Conservation (phyloP, 306 rosid genomes). For the Acacia acuminata region DNA sequence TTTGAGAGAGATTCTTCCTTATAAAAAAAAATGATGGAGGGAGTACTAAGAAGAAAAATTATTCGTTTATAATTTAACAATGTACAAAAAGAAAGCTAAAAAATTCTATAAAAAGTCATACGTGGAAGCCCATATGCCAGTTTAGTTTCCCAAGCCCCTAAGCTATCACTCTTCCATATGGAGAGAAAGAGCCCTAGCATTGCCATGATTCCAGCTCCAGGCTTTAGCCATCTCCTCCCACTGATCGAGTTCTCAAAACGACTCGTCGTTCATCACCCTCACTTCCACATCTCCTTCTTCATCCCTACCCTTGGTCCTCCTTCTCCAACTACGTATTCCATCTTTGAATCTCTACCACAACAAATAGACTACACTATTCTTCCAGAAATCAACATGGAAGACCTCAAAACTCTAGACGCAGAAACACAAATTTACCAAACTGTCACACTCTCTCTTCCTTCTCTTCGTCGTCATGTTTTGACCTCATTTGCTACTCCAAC, state of each 20-base stretch:
- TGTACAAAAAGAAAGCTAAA: background rate
- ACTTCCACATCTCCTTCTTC: background rate
- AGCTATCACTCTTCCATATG: background rate
- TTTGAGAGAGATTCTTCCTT: too few species aligned
- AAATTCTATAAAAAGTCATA: background rate
- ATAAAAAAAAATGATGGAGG: too few species aligned
- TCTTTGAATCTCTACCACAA: background rate
- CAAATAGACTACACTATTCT: background rate
- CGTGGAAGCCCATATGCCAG: too few species aligned
- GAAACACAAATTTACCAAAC: background rate
- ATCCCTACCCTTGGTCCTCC: background rate
- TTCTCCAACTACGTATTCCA: background rate
- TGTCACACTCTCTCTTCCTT: background rate
- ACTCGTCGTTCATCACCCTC: background rate
- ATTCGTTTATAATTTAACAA: too few species aligned
- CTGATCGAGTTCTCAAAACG: background rate
- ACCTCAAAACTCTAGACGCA: background rate
- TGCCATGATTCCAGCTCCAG: background rate
- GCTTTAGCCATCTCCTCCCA: background rate
- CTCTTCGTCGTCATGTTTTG: background rate
- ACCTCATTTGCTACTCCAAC: background rate
- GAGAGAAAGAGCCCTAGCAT: background rate
- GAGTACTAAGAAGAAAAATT: too few species aligned
- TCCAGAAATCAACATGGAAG: background rate
- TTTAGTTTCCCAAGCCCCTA: background rate